These are phyloP conservation scores for Claviceps sp. DNA, from an alignment of 2,329 filamentous ascomycete species.

Conservation along the genomic window DNA sequence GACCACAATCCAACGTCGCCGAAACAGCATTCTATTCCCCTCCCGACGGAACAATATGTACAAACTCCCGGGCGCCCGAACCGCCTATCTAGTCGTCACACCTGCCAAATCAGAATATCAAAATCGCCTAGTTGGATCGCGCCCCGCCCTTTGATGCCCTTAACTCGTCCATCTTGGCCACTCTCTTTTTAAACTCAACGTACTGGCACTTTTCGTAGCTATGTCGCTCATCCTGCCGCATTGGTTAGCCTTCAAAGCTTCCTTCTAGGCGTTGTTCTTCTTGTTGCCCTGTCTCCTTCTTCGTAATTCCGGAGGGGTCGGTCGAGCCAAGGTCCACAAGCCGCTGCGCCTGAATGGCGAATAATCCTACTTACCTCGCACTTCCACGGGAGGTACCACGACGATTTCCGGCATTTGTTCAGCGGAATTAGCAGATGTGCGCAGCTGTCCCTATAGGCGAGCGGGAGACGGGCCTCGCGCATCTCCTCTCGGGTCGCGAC, in stretches of 20 bases:
- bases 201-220: constrained; percentile 99
- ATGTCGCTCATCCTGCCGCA: constrained; percentile 74
- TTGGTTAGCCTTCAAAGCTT: constrained; percentile 3
- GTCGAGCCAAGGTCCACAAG: not conserved
- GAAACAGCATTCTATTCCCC: not conserved
- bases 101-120: not conserved
- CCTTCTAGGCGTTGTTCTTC: not conserved
- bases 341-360: not conserved
- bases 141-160: constrained; percentile 70
- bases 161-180: constrained; percentile 97
- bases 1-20: not conserved
- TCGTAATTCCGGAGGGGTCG: too few relatives aligned
- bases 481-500: constrained; percentile 82
- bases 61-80: not conserved
- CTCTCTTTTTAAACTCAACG: constrained; percentile 94
- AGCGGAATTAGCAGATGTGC: constrained; percentile 88
- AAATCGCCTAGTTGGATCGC: constrained; percentile 58
- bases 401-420: constrained; percentile 84
- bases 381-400: constrained; percentile 95
- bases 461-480: constrained; percentile 75
- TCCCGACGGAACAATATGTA: not conserved
- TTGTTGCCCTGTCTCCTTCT: not conserved
- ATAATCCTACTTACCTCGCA: constrained; percentile 58
- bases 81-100: not conserved
- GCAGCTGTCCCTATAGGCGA: constrained; percentile 91